Conservation (phyloP, 768 basidiomycete species). For the Amanita molliuscula region DNA sequence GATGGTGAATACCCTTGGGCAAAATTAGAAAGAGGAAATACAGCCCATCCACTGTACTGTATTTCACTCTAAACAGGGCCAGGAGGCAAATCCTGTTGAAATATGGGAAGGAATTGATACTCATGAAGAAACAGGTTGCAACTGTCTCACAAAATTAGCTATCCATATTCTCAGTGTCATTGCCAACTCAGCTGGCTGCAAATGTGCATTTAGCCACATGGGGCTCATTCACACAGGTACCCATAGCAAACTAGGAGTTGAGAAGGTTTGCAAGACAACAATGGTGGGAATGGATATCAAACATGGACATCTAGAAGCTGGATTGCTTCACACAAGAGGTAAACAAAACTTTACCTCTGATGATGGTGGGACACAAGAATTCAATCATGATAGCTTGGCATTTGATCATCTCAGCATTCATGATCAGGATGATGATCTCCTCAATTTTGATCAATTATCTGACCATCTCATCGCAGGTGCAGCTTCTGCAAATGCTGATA, state of each 20-base stretch:
- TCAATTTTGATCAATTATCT: constrained; percentile 8
- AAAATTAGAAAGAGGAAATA: too few species aligned
- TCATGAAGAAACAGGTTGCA: constrained; percentile 8
- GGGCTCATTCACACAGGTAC: constrained; percentile 13
- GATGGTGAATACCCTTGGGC: too few species aligned
- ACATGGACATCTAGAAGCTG: constrained; percentile 9
- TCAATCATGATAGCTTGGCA: not conserved
- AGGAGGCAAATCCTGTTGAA: constrained; percentile 11
- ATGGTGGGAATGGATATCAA: constrained; percentile 14
- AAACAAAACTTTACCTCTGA: constrained; percentile 7
- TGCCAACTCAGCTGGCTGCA: constrained; percentile 20
- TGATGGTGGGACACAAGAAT: too few species aligned
- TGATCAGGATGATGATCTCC: constrained; percentile 5
- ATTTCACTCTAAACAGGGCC: constrained; percentile 2
- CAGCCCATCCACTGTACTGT: too few species aligned
- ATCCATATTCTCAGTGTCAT: constrained; percentile 13
- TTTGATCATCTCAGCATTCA: not conserved
- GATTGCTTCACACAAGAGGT: constrained; percentile 4
- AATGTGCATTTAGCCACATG: constrained; percentile 19
- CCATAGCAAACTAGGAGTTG: constrained; percentile 7
- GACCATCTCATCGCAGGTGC: constrained; percentile 3
- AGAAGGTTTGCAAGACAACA: constrained; percentile 13
- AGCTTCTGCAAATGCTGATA: constrained; percentile 5
- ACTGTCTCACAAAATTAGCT: constrained; percentile 15
- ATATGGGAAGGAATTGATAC: constrained; percentile 13